Percentiles rank a stretch among this genome's conserved stretches.
These are phyloP conservation scores for Hamigera avellanea DNA, from an alignment of 495 filamentous ascomycete species.

Conservation along the genomic window DNA sequence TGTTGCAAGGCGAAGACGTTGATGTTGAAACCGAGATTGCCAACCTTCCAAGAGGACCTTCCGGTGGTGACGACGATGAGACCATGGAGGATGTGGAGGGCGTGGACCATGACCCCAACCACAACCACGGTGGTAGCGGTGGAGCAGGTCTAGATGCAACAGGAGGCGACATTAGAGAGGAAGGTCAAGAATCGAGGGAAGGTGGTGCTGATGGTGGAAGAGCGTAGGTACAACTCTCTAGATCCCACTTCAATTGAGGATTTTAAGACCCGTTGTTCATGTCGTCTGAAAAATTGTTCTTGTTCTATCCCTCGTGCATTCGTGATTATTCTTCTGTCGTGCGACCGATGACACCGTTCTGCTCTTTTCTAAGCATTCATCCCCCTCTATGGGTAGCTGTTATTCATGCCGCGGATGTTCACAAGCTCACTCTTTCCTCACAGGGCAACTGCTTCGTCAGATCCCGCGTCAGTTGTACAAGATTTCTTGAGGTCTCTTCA, in stretches of 20 bases:
- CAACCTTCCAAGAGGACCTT: slow-evolving; percentile 38
- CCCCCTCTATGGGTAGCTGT: too few species aligned
- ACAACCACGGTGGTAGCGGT: slow-evolving; percentile 49
- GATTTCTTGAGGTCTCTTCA: slow-evolving; percentile 81
- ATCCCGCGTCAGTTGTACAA: slow-evolving; percentile 57
- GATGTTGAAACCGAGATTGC: slow-evolving; percentile 69
- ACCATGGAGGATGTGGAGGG: slow-evolving; percentile 78
- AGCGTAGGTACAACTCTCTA: slow-evolving; percentile 83
- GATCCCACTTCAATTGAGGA: slow-evolving; percentile 5
- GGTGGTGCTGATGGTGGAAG: slow-evolving; percentile 91
- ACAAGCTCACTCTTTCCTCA: slow-evolving; percentile 9
- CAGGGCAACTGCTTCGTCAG: slow-evolving; percentile 36
- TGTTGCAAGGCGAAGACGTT: slow-evolving; percentile 85
- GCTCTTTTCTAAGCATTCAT: too few species aligned
- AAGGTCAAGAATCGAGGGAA: slow-evolving; percentile 76
- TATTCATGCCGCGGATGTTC: neutral
- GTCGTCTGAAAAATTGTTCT: too few species aligned
- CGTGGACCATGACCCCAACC: slow-evolving; percentile 39
- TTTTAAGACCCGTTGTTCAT: slow-evolving; percentile 2
- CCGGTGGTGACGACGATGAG: slow-evolving; percentile 51
- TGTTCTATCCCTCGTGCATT: neutral
- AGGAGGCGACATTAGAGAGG: slow-evolving; percentile 79
- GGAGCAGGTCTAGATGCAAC: slow-evolving; percentile 79
- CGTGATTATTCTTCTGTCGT: slow-evolving; percentile 2
- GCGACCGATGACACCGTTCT: too few species aligned